Percentiles rank a stretch among this genome's conserved stretches.
phyloP scores from a whole-genome alignment of 139 green algal species.

The Trebouxia sp. region DNA sequence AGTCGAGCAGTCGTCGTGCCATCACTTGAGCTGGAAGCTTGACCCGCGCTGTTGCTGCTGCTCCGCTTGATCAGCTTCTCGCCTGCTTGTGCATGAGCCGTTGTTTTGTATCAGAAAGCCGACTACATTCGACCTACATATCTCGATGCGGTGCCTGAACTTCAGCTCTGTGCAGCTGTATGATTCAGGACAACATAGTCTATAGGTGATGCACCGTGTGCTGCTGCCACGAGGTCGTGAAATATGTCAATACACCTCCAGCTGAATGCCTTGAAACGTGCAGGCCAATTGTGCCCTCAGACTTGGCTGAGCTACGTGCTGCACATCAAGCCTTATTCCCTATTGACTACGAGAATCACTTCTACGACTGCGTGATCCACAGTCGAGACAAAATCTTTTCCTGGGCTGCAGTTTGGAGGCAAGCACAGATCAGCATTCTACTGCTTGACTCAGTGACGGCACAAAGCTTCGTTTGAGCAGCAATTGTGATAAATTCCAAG shows the following conservation, averaged over 20 bases:
- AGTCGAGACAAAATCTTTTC: conserved; percentile 8
- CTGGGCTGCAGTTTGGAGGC: conserved; percentile 27
- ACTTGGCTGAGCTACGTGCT: background rate
- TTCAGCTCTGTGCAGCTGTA: background rate
- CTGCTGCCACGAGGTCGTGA: too few species aligned
- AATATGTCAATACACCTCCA: background rate
- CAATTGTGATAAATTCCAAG: too few species aligned
- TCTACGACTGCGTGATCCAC: conserved; percentile 16
- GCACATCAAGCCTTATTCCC: conserved; percentile 29
- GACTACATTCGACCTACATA: too few species aligned
- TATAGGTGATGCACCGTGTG: background rate
- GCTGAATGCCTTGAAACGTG: too few species aligned
- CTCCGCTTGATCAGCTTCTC: background rate
- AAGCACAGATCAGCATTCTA: background rate
- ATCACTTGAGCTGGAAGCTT: too few species aligned
- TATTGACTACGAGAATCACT: conserved; percentile 29
- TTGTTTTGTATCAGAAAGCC: background rate
- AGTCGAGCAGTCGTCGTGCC: too few species aligned
- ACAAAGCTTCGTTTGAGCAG: background rate
- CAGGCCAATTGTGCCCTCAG: conserved; percentile 12
- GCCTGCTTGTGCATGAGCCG: background rate
- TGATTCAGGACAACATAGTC: background rate
- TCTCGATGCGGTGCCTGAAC: background rate
- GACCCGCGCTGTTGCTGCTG: too few species aligned
- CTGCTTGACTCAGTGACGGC: background rate